phyloP scores from a whole-genome alignment of 805 yeast species.

The Candida boidinii region DNA sequence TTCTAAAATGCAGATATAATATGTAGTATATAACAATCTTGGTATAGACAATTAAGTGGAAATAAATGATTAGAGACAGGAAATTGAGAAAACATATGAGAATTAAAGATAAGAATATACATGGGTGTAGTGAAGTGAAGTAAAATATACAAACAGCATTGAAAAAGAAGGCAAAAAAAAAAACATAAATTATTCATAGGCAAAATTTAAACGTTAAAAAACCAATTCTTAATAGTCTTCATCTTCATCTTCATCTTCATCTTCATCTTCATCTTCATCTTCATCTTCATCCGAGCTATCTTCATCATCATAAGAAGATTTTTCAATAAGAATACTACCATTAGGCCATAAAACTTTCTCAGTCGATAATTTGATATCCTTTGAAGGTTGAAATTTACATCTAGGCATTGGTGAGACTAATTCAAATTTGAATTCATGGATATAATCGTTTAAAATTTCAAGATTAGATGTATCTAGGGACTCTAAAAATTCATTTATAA shows the following conservation, averaged over 20 bases:
- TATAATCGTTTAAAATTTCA: conserved; percentile 6
- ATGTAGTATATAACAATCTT: too few relatives aligned
- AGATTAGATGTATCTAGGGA: background rate
- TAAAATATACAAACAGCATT: too few relatives aligned
- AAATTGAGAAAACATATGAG: too few relatives aligned
- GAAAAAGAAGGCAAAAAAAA: too few relatives aligned
- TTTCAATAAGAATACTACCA: conserved; percentile 26
- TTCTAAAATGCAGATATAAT: too few relatives aligned
- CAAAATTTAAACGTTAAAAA: background rate
- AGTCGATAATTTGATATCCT: conserved; percentile 10
- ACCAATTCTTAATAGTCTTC: background rate
- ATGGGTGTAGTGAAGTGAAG: too few relatives aligned
- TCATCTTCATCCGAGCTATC: conserved; percentile 8
- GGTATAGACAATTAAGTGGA: too few relatives aligned
- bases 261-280: conserved; percentile 14
- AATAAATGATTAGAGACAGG: too few relatives aligned
- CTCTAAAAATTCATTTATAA: conserved; percentile 3
- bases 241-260: conserved; percentile 6
- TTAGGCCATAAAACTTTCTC: conserved; percentile 28
- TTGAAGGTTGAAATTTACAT: conserved; percentile 17
- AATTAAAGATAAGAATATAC: too few relatives aligned
- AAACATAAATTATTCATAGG: background rate
- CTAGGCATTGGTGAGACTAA: conserved; percentile 28
- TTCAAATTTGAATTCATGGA: conserved; percentile 22
- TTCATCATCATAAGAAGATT: conserved; percentile 1